These are phyloP conservation scores for Auxenochlorella pyrenoidosa DNA, from an alignment of 139 green algal species.

Conservation along the genomic window DNA sequence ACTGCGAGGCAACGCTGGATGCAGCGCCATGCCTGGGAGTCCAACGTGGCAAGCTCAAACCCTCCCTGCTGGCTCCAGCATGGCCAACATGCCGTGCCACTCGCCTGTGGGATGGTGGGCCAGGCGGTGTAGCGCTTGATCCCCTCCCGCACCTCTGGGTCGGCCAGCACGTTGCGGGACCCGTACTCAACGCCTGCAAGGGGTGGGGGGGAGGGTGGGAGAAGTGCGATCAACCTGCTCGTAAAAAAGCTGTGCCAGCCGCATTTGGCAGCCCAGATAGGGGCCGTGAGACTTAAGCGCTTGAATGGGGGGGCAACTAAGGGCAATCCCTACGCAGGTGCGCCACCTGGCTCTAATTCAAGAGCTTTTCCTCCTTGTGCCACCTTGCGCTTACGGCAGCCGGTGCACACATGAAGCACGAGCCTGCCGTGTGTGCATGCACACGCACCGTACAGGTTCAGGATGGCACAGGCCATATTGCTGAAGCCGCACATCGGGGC, in stretches of 20 bases:
- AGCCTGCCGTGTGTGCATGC: too few species aligned
- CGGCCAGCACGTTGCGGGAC: constrained; percentile 88
- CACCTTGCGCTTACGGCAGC: background rate
- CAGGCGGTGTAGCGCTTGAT: constrained; percentile 95
- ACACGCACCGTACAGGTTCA: constrained; percentile 87
- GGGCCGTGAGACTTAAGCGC: too few species aligned
- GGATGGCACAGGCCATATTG: constrained; percentile 87
- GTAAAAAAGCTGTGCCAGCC: too few species aligned
- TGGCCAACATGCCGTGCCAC: background rate
- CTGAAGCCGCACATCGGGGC: constrained; percentile 94
- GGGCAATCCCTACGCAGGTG: too few species aligned
- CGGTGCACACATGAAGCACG: background rate
- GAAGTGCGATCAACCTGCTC: too few species aligned
- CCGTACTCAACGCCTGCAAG: constrained; percentile 81
- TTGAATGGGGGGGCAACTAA: too few species aligned
- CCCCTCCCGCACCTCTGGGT: constrained; percentile 85
- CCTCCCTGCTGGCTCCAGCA: background rate
- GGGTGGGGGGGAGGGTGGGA: too few species aligned
- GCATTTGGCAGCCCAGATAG: too few species aligned
- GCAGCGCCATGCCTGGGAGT: too few species aligned
- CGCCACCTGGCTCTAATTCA: too few species aligned
- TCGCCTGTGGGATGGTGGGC: constrained; percentile 95
- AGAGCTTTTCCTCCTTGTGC: too few species aligned
- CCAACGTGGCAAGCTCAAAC: background rate
- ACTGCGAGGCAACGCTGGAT: too few species aligned